These are phyloP conservation scores for Zoysia pacifica DNA, from an alignment of 176 grass and related monocot genomes.

Conservation along the genomic window DNA sequence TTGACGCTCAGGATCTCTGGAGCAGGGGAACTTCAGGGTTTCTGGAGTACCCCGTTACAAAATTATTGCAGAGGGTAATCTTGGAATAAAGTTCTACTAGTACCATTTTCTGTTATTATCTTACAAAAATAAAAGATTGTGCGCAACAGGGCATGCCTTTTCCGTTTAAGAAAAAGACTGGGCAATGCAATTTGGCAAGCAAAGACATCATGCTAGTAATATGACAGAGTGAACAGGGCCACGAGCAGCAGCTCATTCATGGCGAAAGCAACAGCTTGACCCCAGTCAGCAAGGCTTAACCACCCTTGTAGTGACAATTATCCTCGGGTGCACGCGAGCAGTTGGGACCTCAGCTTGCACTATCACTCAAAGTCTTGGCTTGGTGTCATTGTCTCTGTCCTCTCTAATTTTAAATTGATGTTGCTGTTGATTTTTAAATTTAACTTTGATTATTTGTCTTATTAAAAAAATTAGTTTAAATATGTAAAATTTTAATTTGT, in stretches of 20 bases:
- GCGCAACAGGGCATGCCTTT: neutral
- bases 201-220: neutral
- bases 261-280: conserved; percentile 30
- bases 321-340: neutral
- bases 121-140: neutral
- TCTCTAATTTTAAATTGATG: no score
- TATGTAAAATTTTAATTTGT: no score
- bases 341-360: conserved; percentile 30
- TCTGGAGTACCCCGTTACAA: neutral
- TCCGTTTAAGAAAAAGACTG: neutral
- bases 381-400: neutral
- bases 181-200: neutral
- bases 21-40: neutral
- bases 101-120: neutral
- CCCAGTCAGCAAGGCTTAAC: conserved; percentile 23
- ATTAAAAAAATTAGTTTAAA: no score
- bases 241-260: neutral
- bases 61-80: neutral
- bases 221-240: neutral
- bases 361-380: conserved; percentile 18
- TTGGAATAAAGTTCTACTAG: neutral
- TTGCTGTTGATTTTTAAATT: no score
- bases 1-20: neutral
- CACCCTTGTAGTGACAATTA: conserved; percentile 16
- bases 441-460: no score